These are phyloP conservation scores for Sugiyamaella boreocaroliniensis DNA, from an alignment of 805 yeast species.

Conservation along the genomic window DNA sequence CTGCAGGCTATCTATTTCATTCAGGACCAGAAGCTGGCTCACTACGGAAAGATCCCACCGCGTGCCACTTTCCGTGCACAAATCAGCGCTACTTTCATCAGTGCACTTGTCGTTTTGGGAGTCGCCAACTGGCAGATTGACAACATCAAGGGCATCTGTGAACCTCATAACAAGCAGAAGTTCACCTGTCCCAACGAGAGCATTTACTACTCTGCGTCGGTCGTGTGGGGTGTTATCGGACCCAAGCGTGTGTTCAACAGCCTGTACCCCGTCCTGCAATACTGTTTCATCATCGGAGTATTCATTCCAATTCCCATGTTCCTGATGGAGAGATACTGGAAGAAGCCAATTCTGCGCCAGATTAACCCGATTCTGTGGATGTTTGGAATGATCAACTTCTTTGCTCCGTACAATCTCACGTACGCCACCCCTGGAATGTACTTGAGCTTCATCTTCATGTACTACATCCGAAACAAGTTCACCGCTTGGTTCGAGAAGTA, in stretches of 20 bases:
- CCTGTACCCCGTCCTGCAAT: constrained; percentile 21
- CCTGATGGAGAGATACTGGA: constrained; percentile 4
- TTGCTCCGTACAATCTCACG: constrained; percentile 30
- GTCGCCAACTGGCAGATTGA: constrained; percentile 22
- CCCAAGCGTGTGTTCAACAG: constrained; percentile 40
- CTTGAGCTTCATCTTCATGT: constrained; percentile 41
- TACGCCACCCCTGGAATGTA: constrained; percentile 37
- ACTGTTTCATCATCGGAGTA: constrained; percentile 20
- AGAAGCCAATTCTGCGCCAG: background rate
- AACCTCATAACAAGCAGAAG: constrained; percentile 26
- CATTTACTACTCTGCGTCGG: constrained; percentile 44
- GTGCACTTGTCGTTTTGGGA: constrained; percentile 27
- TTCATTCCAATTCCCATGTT: constrained; percentile 11
- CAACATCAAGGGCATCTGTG: constrained; percentile 27
- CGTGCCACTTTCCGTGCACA: constrained; percentile 35
- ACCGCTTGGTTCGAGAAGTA: constrained; percentile 49
- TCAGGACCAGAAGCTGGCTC: constrained; percentile 46
- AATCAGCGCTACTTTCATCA: constrained; percentile 37
- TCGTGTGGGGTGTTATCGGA: constrained; percentile 40
- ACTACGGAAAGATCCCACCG: constrained; percentile 38
- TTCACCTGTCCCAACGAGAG: constrained; percentile 33
- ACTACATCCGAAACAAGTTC: constrained; percentile 37
- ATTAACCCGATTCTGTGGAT: background rate
- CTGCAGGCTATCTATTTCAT: constrained; percentile 57
- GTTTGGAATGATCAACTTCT: constrained; percentile 8